phyloP scores from a whole-genome alignment of 805 yeast genomes.

The Huiozyma naganishii region DNA sequence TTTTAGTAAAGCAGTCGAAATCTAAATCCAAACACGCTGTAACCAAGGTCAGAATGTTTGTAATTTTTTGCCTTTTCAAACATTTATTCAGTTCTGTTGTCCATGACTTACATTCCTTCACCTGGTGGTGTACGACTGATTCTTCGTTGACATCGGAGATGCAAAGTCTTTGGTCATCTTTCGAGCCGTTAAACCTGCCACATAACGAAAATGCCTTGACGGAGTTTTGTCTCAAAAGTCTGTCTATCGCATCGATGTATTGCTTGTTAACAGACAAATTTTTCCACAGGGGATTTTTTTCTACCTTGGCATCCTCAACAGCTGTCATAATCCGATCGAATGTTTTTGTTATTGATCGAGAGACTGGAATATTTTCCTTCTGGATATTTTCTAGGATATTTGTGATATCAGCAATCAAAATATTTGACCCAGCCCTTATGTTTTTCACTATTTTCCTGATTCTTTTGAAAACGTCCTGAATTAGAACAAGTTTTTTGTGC shows the following conservation, averaged over 20 bases:
- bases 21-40: conserved; percentile 14
- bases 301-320: conserved; percentile 7
- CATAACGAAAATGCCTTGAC: conserved; percentile 5
- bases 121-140: conserved; percentile 7
- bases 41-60: conserved; percentile 2
- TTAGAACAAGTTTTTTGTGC: conserved; percentile 9
- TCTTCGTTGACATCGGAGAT: conserved; percentile 21
- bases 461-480: conserved; percentile 8
- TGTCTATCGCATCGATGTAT: conserved; percentile 5
- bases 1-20: conserved; percentile 12
- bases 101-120: conserved; percentile 10
- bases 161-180: conserved; percentile 24
- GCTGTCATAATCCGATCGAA: conserved; percentile 8
- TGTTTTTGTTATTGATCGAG: conserved; percentile 4
- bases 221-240: conserved; percentile 2
- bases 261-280: conserved; percentile 7
- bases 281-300: conserved; percentile 9
- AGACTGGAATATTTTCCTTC: conserved; percentile 15
- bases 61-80: conserved; percentile 4
- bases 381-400: conserved; percentile 3
- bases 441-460: conserved; percentile 8
- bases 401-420: conserved; percentile 8
- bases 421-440: conserved; percentile 5
- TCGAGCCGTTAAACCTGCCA: conserved; percentile 21
- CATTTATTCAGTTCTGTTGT: conserved; percentile 2